Base-by-base conservation (phyloP, 2,329 filamentous ascomycete species). In the Claviceps paspali region DNA sequence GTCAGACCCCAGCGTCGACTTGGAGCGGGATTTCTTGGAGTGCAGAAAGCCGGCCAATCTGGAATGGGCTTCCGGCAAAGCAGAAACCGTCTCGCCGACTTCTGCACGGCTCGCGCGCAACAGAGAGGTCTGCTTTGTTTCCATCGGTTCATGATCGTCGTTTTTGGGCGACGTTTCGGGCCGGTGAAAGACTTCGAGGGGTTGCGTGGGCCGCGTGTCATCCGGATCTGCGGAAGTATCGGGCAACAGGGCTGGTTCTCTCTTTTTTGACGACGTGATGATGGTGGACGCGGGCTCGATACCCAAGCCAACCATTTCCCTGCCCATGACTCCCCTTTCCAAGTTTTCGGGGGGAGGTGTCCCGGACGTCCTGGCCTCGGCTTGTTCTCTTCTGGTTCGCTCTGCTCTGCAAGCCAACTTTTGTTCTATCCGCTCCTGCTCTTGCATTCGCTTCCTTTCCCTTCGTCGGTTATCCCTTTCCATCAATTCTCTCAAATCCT, bases 401-500 rank as follows among this genome's bases (percentile, higher is more conserved):
- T 87, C 82, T 36, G 76, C 77, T 43, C 73, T 68, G 36, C 73
- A 68, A 29, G 76, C 69, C 18, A 91, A 60, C 40, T 71, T 74
- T 38, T 70, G 69, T 45, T 81, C 75, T 18, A 78, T 59, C 44
- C 70, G 74, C 43, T 84, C 76, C 43, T 76, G 73, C 17, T 88
- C 79, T 27, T 68, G 68, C 40, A 71, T 65, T 37, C 70, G 73
- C 58, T 82, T 87, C 53, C 76, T 76, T 46, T 94, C 83, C 45
- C 72, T 76, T 40, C 91, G 73, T 49, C 87, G 74, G 46, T 79
- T 70, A 51, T 98, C 91, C 41, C 91, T 69, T 49, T 98, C 91
- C 73, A 98, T 80, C 22, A 96, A 66, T 52, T 93, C 82, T 41
- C 88, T 73, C 28, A 98, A 57, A 47, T 85, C 87, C 36, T 80